Evolutionary conservation across 805 yeast genomes (phyloP), one percentile per base, ranked within the genome.

Genomic region (Yarrowia osloensis): DNA sequence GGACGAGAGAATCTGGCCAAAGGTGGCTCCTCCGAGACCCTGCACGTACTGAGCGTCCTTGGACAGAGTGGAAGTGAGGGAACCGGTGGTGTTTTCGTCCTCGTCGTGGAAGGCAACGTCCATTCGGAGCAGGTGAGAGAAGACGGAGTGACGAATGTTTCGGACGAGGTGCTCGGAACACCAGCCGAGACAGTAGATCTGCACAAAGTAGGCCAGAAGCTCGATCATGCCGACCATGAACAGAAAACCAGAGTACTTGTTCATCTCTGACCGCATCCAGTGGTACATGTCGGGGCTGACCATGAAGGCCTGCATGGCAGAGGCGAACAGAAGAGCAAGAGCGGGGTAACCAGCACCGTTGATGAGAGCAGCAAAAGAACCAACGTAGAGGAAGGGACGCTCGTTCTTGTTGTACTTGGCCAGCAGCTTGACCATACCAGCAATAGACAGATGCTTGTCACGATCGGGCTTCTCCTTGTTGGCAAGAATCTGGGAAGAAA

Each of bases 1-100:
- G 0, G 78, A 77, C 59, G 74, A 73, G 68, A 77, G 68, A 59
- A 78, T 74, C 68, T 78, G 81, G 8, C 80, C 81, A 52, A 78
- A 70, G 0, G 81, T 78, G 6, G 80, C 78, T 22, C 81, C 81
- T 15, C 79, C 79, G 5, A 78, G 70, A 31, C 81, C 81, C 50
- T 78, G 77, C 15, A 77, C 76, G 22, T 77, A 75, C 66, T 77
- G 77, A 9, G 80, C 81, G 61, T 79, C 81, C 62, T 76, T 78
- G 54, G 81, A 79, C 17, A 79, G 70, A 29, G 77, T 74, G 0
- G 80, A 70, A 4, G 79, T 76, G 19, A 79, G 71, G 1, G 80
- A 70, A 49, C 81, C 81, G 11, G 81, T 74, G 17, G 78, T 70
- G 68, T 78, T 77, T 46, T 74, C 74, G 21, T 74, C 77, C 55